A percentile compares a stretch with the other conserved stretches of the same genome.
phyloP scores from a whole-genome alignment of 352 stramenopile species.

The Globisporangium barbulae region DNA sequence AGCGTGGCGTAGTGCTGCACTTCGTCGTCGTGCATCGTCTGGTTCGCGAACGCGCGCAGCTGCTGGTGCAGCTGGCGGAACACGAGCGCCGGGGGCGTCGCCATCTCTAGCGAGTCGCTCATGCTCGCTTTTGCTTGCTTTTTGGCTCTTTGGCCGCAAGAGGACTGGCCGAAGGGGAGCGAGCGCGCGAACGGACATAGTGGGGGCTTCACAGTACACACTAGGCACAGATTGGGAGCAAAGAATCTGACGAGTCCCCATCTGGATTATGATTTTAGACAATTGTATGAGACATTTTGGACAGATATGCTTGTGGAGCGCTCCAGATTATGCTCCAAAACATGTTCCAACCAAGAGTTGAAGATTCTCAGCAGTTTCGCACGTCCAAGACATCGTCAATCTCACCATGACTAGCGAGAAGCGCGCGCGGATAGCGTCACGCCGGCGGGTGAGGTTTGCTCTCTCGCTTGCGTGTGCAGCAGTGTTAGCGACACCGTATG shows the following conservation, averaged over 20 bases:
- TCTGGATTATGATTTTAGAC: background rate
- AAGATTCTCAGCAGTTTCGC: background rate
- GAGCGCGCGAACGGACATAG: conserved; percentile 5
- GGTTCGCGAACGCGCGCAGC: conserved; percentile 56
- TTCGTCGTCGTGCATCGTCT: conserved; percentile 63
- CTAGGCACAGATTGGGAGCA: background rate
- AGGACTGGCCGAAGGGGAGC: conserved; percentile 10
- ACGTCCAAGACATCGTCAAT: background rate
- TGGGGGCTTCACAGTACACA: background rate
- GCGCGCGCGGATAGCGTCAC: background rate
- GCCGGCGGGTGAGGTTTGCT: background rate
- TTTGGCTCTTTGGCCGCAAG: background rate
- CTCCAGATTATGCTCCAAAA: background rate
- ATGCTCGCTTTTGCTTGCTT: conserved; percentile 14
- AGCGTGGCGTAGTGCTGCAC: conserved; percentile 53
- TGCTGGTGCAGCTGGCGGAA: conserved; percentile 76
- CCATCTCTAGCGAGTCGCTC: conserved; percentile 33
- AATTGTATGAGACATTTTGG: background rate
- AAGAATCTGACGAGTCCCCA: too few species aligned
- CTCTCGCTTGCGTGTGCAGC: conserved; percentile 5
- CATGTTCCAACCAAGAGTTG: background rate
- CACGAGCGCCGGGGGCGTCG: conserved; percentile 54
- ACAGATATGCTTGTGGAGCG: background rate
- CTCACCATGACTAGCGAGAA: conserved; percentile 2
- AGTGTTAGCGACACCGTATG: background rate